These are phyloP conservation scores for Candida pini DNA, from an alignment of 805 yeast species.

Conservation along the genomic window DNA sequence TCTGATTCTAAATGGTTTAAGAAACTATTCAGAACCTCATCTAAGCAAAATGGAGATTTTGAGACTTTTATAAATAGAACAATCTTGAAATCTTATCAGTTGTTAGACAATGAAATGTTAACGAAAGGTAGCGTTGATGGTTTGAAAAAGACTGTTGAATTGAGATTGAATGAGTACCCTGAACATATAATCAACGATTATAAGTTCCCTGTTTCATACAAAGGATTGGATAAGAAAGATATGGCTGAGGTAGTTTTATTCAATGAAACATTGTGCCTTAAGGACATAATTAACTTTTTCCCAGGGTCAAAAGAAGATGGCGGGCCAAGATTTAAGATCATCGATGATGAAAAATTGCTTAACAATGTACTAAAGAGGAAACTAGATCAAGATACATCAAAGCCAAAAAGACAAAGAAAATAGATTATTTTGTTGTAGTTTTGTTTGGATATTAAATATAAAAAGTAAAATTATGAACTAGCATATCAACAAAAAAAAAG, in stretches of 20 bases:
- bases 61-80: conserved; percentile 40
- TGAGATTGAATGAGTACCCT: conserved; percentile 46
- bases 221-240: conserved; percentile 20
- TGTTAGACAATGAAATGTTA: conserved; percentile 45
- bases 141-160: conserved; percentile 29
- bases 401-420: conserved; percentile 24
- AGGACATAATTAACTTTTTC: conserved; percentile 26
- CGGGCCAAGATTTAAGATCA: conserved; percentile 30
- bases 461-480: too few species aligned
- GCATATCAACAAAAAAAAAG: too few species aligned
- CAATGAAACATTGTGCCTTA: conserved; percentile 51
- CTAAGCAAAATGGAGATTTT: conserved; percentile 21
- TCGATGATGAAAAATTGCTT: conserved; percentile 56
- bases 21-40: conserved; percentile 18
- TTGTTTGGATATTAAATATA: too few species aligned
- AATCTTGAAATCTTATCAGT: conserved; percentile 55
- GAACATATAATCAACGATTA: conserved; percentile 8
- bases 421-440: too few species aligned
- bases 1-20: conserved; percentile 29
- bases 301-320: conserved; percentile 14
- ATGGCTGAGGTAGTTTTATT: conserved; percentile 53
- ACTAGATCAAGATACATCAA: conserved; percentile 21
- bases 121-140: conserved; percentile 32
- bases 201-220: conserved; percentile 13
- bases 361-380: conserved; percentile 55